Evolutionary conservation across 768 basidiomycete species (phyloP).

Genomic region (Kwoniella sp.): DNA sequence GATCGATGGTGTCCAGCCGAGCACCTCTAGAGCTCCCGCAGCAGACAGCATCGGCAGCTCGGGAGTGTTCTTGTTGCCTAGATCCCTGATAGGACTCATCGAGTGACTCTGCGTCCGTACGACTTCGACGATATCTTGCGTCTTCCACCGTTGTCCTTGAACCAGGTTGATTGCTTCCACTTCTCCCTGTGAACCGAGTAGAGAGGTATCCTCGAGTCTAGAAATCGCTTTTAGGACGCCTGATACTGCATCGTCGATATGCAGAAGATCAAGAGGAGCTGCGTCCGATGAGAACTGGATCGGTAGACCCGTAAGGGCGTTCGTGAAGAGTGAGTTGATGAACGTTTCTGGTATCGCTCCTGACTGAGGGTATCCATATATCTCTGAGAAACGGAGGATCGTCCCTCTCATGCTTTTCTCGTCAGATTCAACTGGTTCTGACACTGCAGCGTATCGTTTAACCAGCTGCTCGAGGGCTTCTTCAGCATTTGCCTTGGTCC

Average conservation of each 20-base stretch:
- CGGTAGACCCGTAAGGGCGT: conserved; percentile 45
- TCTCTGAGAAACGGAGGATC: conserved; percentile 47
- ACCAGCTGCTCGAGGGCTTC: conserved; percentile 26
- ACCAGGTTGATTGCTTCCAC: conserved; percentile 46
- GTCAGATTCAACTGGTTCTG: background rate
- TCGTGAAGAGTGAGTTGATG: conserved; percentile 42
- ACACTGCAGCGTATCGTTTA: background rate
- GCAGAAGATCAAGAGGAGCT: conserved; percentile 41
- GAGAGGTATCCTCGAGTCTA: conserved; percentile 14
- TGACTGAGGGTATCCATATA: conserved; percentile 46
- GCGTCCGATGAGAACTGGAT: conserved; percentile 50
- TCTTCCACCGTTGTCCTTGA: conserved; percentile 38
- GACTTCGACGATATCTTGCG: conserved; percentile 43
- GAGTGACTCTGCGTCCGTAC: conserved; percentile 43
- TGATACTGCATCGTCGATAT: conserved; percentile 50
- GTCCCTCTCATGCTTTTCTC: conserved; percentile 12
- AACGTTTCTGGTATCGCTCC: conserved; percentile 40
- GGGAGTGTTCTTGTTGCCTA: conserved; percentile 29
- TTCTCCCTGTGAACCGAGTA: background rate
- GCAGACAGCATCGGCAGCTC: conserved; percentile 18
- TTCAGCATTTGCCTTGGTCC: conserved; percentile 46
- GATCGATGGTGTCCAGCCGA: conserved; percentile 44
- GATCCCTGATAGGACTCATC: conserved; percentile 44
- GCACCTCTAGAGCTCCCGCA: conserved; percentile 26
- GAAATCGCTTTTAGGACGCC: conserved; percentile 43